Percentiles rank a stretch among this genome's conserved stretches.
Evolutionary conservation across 148 eudicot genomes (phyloP).

Genomic region (Camellia lanceoleosa): DNA sequence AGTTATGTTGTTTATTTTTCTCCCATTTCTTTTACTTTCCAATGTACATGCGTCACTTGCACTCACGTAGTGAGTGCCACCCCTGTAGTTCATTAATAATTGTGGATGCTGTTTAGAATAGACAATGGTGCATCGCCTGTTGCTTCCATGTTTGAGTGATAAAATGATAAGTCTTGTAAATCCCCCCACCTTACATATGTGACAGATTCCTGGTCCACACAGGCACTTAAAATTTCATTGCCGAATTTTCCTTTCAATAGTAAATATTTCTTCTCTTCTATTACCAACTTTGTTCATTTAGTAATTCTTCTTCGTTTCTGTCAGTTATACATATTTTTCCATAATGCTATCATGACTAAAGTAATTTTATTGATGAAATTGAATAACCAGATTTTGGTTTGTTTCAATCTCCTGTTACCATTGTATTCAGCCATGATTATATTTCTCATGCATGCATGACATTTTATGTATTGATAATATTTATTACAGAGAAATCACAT

Average conservation of each 20-base stretch:
- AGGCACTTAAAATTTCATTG: neutral
- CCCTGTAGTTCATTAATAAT: too few relatives aligned
- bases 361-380: neutral
- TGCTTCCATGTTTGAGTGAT: neutral
- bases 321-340: neutral
- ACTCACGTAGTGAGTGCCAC: too few relatives aligned
- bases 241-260: neutral
- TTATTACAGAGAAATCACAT: conserved; percentile 48
- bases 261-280: neutral
- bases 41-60: too few relatives aligned
- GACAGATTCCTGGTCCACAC: neutral
- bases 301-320: neutral
- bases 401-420: neutral
- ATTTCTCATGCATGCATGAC: neutral
- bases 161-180: neutral
- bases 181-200: neutral
- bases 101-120: neutral
- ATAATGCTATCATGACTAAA: neutral
- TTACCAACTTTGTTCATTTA: neutral
- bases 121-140: neutral
- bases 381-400: neutral
- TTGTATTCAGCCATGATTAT: neutral
- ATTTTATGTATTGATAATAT: conserved; percentile 3
- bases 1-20: too few relatives aligned
- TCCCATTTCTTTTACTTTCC: too few relatives aligned